Evolutionary conservation across 805 yeast species (phyloP).

Genomic region (Yamadazyma kitorensis): DNA sequence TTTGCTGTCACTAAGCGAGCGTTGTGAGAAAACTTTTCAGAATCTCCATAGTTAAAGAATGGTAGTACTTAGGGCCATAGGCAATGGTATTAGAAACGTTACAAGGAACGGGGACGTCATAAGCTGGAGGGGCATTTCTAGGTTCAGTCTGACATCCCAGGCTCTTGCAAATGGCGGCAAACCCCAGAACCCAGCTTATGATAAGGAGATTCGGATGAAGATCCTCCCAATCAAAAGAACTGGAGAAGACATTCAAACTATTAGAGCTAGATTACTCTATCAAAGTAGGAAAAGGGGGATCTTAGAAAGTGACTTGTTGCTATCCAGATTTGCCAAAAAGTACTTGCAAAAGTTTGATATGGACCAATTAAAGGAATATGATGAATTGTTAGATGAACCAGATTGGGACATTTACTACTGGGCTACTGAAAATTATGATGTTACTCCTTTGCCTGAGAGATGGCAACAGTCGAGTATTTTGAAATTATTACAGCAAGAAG

Average conservation of each 20-base stretch:
- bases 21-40: too few species aligned
- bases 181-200: conserved; percentile 39
- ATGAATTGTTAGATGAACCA: conserved; percentile 80
- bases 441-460: conserved; percentile 82
- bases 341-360: conserved; percentile 56
- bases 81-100: too few species aligned
- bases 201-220: conserved; percentile 37
- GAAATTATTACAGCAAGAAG: conserved; percentile 63
- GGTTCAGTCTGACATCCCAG: too few species aligned
- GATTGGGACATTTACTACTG: conserved; percentile 99
- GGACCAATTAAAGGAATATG: conserved; percentile 81
- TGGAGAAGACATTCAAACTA: conserved; percentile 68
- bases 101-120: too few species aligned
- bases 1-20: too few species aligned
- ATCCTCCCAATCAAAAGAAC: conserved; percentile 77
- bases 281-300: conserved; percentile 96
- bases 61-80: too few species aligned
- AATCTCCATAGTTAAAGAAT: too few species aligned
- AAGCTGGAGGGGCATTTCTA: too few species aligned
- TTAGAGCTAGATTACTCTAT: conserved; percentile 84
- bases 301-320: conserved; percentile 82
- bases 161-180: conserved; percentile 32
- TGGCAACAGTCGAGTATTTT: conserved; percentile 74
- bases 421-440: conserved; percentile 83
- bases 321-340: conserved; percentile 81